phyloP scores from a whole-genome alignment of 306 rosid species.

The Pyrus betulifolia region DNA sequence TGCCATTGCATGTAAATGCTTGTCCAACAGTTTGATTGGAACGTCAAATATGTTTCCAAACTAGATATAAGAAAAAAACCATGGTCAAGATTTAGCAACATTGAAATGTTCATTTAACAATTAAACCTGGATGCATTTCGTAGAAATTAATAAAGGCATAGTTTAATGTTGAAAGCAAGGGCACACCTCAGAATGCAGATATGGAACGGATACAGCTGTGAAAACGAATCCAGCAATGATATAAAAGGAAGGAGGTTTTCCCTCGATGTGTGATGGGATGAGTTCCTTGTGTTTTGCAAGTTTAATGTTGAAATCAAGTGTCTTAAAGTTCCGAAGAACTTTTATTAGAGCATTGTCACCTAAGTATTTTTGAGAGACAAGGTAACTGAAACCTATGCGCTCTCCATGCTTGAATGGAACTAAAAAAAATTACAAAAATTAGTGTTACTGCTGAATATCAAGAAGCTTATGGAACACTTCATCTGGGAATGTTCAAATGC shows the following conservation, averaged over 20 bases:
- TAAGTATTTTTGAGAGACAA: conserved; percentile 75
- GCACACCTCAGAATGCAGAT: conserved; percentile 76
- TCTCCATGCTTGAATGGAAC: conserved; percentile 85
- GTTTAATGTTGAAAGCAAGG: no score
- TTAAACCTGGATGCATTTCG: not conserved
- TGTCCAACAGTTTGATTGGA: conserved; percentile 76
- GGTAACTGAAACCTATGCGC: conserved; percentile 79
- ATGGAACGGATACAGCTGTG: conserved; percentile 65
- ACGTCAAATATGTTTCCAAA: conserved; percentile 63
- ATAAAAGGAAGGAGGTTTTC: conserved; percentile 70
- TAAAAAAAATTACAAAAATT: conserved; percentile 17
- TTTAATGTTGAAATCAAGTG: conserved; percentile 47
- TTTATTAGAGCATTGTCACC: conserved; percentile 49
- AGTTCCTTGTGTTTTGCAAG: conserved; percentile 60
- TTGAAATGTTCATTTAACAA: not conserved
- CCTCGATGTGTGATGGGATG: conserved; percentile 78
- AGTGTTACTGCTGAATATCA: not conserved
- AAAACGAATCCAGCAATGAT: conserved; percentile 80
- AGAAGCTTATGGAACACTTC: not conserved
- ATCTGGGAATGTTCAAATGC: not conserved
- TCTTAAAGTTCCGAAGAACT: conserved; percentile 43
- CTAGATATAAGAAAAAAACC: conserved; percentile 26
- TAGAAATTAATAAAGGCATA: not conserved
- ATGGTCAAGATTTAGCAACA: not conserved
- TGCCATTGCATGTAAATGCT: conserved; percentile 69